Percentiles rank a stretch among this genome's conserved stretches.
These are phyloP conservation scores for Colletotrichum liaoningense DNA, from an alignment of 2,329 filamentous ascomycete species.

Conservation along the genomic window DNA sequence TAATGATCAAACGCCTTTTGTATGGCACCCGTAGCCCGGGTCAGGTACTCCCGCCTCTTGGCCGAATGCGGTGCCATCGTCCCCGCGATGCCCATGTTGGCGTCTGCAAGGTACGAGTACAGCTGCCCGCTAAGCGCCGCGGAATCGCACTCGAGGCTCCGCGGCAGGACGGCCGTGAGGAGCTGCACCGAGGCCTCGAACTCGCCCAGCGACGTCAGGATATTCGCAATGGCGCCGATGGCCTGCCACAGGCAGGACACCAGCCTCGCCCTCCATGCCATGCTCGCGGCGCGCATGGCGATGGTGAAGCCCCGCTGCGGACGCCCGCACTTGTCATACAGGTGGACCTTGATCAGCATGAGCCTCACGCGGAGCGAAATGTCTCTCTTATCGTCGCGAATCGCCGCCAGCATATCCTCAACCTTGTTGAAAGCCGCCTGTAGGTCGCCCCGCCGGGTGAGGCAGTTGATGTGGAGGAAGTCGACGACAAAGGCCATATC, in stretches of 20 bases:
- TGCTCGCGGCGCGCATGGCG: constrained; percentile 78
- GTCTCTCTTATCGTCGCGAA: constrained; percentile 60
- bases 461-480: constrained; percentile 62
- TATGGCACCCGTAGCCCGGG: constrained; percentile 68
- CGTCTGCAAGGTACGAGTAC: constrained; percentile 79
- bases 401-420: constrained; percentile 54
- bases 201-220: constrained; percentile 77
- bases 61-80: constrained; percentile 53
- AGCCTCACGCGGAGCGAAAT: constrained; percentile 77
- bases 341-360: constrained; percentile 77
- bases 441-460: constrained; percentile 60
- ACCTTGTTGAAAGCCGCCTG: constrained; percentile 60
- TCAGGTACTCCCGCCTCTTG: constrained; percentile 66
- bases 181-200: constrained; percentile 75
- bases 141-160: constrained; percentile 79
- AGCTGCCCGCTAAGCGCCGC: constrained; percentile 71
- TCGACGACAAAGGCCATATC: constrained; percentile 64
- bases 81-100: constrained; percentile 82
- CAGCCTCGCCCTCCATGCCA: constrained; percentile 77
- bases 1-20: constrained; percentile 74
- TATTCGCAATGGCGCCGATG: constrained; percentile 72
- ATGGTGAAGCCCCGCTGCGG: constrained; percentile 82
- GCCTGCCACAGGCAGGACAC: constrained; percentile 80
- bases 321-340: constrained; percentile 76
- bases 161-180: constrained; percentile 77